These are phyloP conservation scores for Diaporthe sp. DNA, from an alignment of 2,329 filamentous ascomycete genomes.

Conservation along the genomic window DNA sequence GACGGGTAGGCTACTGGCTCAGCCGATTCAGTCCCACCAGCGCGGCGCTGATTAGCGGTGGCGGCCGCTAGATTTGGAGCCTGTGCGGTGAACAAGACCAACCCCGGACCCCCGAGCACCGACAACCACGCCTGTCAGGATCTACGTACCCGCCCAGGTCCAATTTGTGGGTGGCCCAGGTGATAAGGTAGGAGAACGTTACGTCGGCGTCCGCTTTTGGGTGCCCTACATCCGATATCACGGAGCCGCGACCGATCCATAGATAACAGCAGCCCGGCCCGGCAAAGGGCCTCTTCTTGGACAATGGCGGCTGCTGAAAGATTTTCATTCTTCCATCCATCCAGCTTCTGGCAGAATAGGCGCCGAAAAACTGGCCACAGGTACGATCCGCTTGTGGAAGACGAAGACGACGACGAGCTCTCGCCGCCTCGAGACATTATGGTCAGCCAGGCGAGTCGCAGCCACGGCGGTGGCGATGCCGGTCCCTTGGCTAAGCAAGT, in stretches of 20 bases:
- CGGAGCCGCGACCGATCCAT: slow-evolving; percentile 3
- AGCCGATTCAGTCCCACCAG: not conserved
- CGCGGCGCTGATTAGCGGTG: not conserved
- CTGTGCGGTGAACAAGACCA: not conserved
- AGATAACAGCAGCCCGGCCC: slow-evolving; percentile 23
- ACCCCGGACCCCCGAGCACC: not conserved
- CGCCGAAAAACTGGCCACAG: not conserved
- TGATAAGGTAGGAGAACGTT: slow-evolving; percentile 23
- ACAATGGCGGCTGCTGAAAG: slow-evolving; percentile 24
- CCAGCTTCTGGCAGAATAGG: not conserved
- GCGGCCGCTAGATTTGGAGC: not conserved
- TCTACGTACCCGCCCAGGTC: not conserved
- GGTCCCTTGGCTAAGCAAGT: slow-evolving; percentile 47
- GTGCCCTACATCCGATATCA: not conserved
- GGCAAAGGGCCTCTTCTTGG: slow-evolving; percentile 1
- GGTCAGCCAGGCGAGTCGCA: slow-evolving; percentile 15
- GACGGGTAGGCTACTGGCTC: not conserved
- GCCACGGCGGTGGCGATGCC: slow-evolving; percentile 25
- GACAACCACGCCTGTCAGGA: not conserved
- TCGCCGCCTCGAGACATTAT: slow-evolving; percentile 20
- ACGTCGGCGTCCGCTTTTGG: slow-evolving; percentile 1
- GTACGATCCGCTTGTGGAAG: slow-evolving; percentile 19
- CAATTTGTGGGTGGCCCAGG: not conserved
- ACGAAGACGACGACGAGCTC: slow-evolving; percentile 14
- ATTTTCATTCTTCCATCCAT: not conserved